These are phyloP conservation scores for Candida sphagnicola DNA, from an alignment of 805 yeast species.

Conservation along the genomic window DNA sequence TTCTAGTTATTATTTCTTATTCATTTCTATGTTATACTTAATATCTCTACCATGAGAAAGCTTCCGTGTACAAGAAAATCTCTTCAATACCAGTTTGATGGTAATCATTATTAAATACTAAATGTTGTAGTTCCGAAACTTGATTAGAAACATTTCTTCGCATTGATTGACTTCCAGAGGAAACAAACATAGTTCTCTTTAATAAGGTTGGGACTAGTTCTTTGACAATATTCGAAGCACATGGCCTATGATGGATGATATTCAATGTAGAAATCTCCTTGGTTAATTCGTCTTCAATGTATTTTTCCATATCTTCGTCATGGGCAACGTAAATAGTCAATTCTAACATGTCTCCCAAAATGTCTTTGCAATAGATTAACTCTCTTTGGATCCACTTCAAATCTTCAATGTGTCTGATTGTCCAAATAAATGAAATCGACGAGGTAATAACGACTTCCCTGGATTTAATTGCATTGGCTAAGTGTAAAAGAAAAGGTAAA, in stretches of 20 bases:
- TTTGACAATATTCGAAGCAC: constrained; percentile 13
- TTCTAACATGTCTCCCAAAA: constrained; percentile 23
- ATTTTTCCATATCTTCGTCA: neutral
- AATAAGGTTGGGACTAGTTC: constrained; percentile 12
- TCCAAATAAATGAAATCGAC: constrained; percentile 43
- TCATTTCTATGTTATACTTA: no score
- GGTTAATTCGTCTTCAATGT: neutral
- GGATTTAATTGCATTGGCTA: constrained; percentile 15
- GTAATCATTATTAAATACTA: constrained; percentile 26
- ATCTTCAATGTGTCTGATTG: constrained; percentile 28
- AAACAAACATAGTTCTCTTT: constrained; percentile 37
- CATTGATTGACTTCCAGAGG: constrained; percentile 44
- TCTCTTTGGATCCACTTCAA: constrained; percentile 41
- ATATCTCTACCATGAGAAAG: constrained; percentile 49
- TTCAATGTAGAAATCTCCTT: constrained; percentile 5
- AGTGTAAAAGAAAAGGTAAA: constrained; percentile 37
- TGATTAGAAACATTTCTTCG: constrained; percentile 35
- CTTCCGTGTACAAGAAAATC: constrained; percentile 48
- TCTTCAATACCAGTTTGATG: constrained; percentile 31
- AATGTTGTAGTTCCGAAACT: constrained; percentile 37
- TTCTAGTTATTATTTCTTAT: no score
- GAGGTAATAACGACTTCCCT: constrained; percentile 14
- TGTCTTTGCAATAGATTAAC: constrained; percentile 19
- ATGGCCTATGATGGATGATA: constrained; percentile 19
- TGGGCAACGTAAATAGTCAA: constrained; percentile 21